A percentile compares a stretch with the other conserved stretches of the same genome.
These are phyloP conservation scores for Podila clonocystis DNA, from an alignment of 192 early-diverging fungal genomes.

Conservation along the genomic window DNA sequence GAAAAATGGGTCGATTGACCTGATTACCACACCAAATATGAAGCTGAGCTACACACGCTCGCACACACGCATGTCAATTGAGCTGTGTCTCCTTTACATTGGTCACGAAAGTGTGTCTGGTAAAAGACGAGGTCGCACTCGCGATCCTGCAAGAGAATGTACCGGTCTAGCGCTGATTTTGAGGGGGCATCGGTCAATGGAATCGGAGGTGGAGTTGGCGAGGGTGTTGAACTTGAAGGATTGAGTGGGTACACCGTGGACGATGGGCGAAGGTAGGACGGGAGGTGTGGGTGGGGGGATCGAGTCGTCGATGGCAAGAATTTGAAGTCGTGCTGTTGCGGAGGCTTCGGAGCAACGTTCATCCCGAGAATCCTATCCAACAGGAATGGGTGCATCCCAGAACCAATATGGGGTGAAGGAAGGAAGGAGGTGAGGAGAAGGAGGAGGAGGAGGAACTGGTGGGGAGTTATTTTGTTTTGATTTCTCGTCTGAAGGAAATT, in stretches of 20 bases:
- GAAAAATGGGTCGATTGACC: not conserved
- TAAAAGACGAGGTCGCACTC: conserved; percentile 77
- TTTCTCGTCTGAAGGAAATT: no score
- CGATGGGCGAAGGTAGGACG: not conserved
- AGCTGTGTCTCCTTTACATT: conserved; percentile 56
- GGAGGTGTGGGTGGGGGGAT: not conserved
- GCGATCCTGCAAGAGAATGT: conserved; percentile 69
- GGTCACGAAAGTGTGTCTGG: conserved; percentile 70
- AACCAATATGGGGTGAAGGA: not conserved
- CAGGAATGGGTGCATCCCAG: conserved; percentile 7
- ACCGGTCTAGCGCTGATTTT: conserved; percentile 8
- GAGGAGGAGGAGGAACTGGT: no score
- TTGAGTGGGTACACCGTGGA: not conserved
- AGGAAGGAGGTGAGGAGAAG: not conserved
- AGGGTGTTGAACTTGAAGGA: no score
- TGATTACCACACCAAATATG: no score
- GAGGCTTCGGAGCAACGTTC: not conserved
- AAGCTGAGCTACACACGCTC: not conserved
- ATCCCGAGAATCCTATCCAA: conserved; percentile 1
- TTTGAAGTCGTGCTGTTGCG: not conserved
- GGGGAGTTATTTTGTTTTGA: no score
- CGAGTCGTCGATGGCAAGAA: not conserved
- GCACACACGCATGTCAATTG: not conserved
- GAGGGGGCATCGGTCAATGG: not conserved
- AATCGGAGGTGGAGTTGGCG: not conserved